Conservation (phyloP, 2,329 filamentous ascomycete species). For the Scedosporium apiospermum region DNA sequence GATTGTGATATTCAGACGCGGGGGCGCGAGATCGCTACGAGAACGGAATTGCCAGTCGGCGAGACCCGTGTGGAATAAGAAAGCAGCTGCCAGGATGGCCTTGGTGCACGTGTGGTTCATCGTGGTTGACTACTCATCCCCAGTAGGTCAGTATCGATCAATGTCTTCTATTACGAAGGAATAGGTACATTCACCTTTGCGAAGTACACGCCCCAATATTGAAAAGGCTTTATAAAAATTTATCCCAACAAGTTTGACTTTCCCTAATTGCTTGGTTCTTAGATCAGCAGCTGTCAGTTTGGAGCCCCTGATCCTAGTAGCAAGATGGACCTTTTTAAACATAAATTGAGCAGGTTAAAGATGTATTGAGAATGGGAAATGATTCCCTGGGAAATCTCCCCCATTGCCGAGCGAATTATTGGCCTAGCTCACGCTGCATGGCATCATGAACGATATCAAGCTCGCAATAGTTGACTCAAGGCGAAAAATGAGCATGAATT, state of each 20-base stretch:
- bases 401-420: too few species aligned
- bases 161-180: conserved; percentile 2
- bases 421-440: too few species aligned
- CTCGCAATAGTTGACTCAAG: too few species aligned
- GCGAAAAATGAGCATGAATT: too few species aligned
- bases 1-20: conserved; percentile 31
- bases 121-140: neutral
- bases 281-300: neutral
- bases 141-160: conserved; percentile 3
- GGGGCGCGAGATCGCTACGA: conserved; percentile 20
- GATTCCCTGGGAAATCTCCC: too few species aligned
- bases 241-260: neutral
- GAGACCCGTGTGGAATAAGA: neutral
- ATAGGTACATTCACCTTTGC: conserved; percentile 12
- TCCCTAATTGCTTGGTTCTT: neutral
- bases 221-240: neutral
- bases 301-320: too few species aligned
- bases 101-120: conserved; percentile 6
- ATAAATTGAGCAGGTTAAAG: too few species aligned
- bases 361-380: too few species aligned
- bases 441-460: too few species aligned
- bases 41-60: conserved; percentile 12
- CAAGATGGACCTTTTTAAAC: too few species aligned
- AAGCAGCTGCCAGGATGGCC: neutral
- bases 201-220: conserved; percentile 8